Evolutionary conservation across 768 basidiomycete species (phyloP).

Genomic region (Leccinum subgranulosum): DNA sequence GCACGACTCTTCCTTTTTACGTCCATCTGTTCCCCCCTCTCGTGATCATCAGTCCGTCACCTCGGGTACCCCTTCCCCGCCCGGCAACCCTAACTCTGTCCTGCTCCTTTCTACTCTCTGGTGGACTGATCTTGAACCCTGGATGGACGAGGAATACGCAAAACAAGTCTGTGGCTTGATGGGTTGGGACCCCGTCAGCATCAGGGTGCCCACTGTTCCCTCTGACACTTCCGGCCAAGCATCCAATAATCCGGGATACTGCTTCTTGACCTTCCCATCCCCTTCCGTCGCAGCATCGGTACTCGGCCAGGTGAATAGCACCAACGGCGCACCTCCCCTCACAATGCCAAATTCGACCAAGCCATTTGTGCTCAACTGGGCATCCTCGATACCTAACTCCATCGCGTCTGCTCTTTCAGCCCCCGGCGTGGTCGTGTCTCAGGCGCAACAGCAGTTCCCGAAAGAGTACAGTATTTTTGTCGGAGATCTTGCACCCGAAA

Average conservation of each 20-base stretch:
- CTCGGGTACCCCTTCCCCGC: conserved; percentile 18
- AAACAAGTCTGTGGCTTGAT: conserved; percentile 83
- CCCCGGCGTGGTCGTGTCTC: conserved; percentile 25
- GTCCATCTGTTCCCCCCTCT: conserved; percentile 15
- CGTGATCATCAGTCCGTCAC: conserved; percentile 14
- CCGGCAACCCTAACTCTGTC: conserved; percentile 28
- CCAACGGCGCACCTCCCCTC: conserved; percentile 39
- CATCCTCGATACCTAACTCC: conserved; percentile 41
- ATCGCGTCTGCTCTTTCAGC: conserved; percentile 31
- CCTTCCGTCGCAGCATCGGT: conserved; percentile 67
- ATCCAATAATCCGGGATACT: conserved; percentile 83
- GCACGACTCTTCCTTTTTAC: conserved; percentile 12
- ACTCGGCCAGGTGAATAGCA: conserved; percentile 60
- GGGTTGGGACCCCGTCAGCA: conserved; percentile 78
- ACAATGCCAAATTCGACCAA: conserved; percentile 86
- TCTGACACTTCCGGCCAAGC: conserved; percentile 60
- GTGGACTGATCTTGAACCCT: conserved; percentile 88
- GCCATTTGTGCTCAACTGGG: conserved; percentile 83
- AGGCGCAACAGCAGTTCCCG: conserved; percentile 54
- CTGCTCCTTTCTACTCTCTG: conserved; percentile 63
- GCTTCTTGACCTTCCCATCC: conserved; percentile 82
- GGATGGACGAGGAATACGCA: conserved; percentile 97
- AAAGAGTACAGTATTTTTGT: conserved; percentile 95
- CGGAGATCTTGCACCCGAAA: conserved; percentile 89
- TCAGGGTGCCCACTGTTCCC: conserved; percentile 67